Percentiles rank a stretch among this genome's conserved stretches.
Evolutionary conservation across 768 basidiomycete species (phyloP).

Genomic region (Suillus clintonianus): DNA sequence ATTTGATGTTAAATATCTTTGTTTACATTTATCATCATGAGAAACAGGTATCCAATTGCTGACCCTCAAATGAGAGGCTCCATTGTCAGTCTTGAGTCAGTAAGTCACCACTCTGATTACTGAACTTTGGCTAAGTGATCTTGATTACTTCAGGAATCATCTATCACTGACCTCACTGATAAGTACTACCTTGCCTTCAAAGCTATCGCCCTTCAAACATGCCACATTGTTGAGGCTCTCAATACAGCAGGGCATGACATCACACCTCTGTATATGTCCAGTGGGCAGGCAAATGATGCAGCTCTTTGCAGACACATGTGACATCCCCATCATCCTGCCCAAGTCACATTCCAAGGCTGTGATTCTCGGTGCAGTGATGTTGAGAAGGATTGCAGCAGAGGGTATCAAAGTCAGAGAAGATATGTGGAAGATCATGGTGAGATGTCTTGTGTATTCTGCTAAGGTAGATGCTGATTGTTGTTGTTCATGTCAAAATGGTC

Average conservation of each 20-base stretch:
- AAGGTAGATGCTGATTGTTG: too few relatives aligned
- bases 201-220: slow-evolving; percentile 91
- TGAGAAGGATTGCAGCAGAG: slow-evolving; percentile 84
- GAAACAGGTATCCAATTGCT: slow-evolving; percentile 95
- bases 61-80: slow-evolving; percentile 94
- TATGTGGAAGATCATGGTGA: too few relatives aligned
- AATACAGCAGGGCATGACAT: slow-evolving; percentile 86
- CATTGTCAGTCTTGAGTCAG: slow-evolving; percentile 83
- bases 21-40: slow-evolving; percentile 42
- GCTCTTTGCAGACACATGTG: slow-evolving; percentile 84
- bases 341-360: slow-evolving; percentile 77
- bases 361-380: slow-evolving; percentile 91
- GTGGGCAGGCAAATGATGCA: slow-evolving; percentile 94
- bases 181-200: slow-evolving; percentile 92
- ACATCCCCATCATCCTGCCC: slow-evolving; percentile 82
- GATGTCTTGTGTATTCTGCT: too few relatives aligned
- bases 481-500: too few relatives aligned
- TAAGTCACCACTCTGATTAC: slow-evolving; percentile 26
- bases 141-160: slow-evolving; percentile 51
- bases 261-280: slow-evolving; percentile 86
- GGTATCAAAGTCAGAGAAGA: slow-evolving; percentile 54
- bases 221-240: slow-evolving; percentile 91
- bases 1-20: background rate
- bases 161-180: slow-evolving; percentile 78
- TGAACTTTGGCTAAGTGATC: slow-evolving; percentile 1